Percentiles rank a stretch among this genome's conserved stretches.
phyloP scores from a whole-genome alignment of 306 rosid genomes.

The Cucurbita maxima region DNA sequence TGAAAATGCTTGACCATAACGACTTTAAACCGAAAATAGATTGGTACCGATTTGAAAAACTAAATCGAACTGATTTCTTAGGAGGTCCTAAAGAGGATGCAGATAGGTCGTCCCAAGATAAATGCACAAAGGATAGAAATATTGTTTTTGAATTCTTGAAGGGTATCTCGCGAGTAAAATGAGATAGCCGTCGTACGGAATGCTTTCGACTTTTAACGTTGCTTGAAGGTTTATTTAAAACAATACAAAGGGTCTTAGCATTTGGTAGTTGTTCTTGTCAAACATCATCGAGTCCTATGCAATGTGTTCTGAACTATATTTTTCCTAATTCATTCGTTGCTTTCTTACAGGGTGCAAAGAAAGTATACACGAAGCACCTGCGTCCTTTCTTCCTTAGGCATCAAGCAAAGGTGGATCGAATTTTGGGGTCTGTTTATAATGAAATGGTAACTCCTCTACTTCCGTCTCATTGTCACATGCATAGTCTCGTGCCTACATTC shows the following conservation, averaged over 20 bases:
- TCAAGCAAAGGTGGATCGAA: conserved; percentile 47
- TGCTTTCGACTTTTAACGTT: not conserved
- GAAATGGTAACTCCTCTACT: conserved; percentile 43
- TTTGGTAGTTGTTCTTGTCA: not conserved
- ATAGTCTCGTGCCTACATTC: too few relatives aligned
- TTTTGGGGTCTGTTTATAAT: conserved; percentile 39
- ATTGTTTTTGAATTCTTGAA: not conserved
- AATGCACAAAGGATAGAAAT: not conserved
- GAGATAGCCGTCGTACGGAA: not conserved
- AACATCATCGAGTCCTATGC: not conserved
- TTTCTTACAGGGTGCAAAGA: conserved; percentile 53
- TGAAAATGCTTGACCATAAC: not conserved
- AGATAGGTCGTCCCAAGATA: not conserved
- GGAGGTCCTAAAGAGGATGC: not conserved
- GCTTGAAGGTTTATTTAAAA: not conserved
- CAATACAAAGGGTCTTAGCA: not conserved
- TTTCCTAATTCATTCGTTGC: not conserved
- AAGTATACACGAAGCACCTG: conserved; percentile 45
- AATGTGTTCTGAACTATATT: not conserved
- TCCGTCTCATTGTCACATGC: not conserved
- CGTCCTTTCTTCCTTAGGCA: conserved; percentile 69
- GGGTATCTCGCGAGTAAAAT: not conserved
- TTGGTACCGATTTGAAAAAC: not conserved
- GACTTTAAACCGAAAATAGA: not conserved
- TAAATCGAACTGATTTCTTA: not conserved